phyloP scores from a whole-genome alignment of 768 basidiomycete species.

The Amanita thiersii region DNA sequence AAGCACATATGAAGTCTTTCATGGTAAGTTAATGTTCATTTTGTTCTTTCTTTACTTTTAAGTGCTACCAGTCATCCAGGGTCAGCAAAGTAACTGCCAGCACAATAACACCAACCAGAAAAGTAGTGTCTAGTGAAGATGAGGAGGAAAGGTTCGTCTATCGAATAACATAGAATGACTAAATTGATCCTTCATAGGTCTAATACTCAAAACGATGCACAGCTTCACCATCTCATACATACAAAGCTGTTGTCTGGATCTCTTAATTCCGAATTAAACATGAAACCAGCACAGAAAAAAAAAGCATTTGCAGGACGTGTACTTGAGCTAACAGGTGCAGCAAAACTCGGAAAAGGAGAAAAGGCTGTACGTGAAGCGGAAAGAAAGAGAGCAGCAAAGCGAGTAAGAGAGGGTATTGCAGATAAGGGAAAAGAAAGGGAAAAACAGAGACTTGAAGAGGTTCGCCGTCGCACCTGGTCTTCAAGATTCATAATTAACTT shows the following conservation, averaged over 20 bases:
- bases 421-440: constrained; percentile 53
- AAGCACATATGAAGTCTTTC: constrained; percentile 54
- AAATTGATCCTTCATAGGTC: constrained; percentile 37
- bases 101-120: constrained; percentile 12
- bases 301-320: constrained; percentile 76
- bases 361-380: constrained; percentile 49
- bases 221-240: constrained; percentile 74
- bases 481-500: not conserved
- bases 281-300: constrained; percentile 58
- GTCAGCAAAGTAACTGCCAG: constrained; percentile 49
- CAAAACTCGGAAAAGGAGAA: constrained; percentile 73
- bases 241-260: constrained; percentile 75
- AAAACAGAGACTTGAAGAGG: constrained; percentile 59
- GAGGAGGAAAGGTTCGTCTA: constrained; percentile 46
- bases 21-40: constrained; percentile 44
- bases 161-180: not conserved
- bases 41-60: constrained; percentile 2
- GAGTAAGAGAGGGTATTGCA: constrained; percentile 60
- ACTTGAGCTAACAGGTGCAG: constrained; percentile 59
- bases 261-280: constrained; percentile 47
- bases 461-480: constrained; percentile 25
- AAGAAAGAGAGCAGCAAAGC: constrained; percentile 62
- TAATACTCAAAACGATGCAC: constrained; percentile 68
- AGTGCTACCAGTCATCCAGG: constrained; percentile 60
- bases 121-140: constrained; percentile 28